These are phyloP conservation scores for Geosmithia putterillii DNA, from an alignment of 2,329 filamentous ascomycete species.

Conservation along the genomic window DNA sequence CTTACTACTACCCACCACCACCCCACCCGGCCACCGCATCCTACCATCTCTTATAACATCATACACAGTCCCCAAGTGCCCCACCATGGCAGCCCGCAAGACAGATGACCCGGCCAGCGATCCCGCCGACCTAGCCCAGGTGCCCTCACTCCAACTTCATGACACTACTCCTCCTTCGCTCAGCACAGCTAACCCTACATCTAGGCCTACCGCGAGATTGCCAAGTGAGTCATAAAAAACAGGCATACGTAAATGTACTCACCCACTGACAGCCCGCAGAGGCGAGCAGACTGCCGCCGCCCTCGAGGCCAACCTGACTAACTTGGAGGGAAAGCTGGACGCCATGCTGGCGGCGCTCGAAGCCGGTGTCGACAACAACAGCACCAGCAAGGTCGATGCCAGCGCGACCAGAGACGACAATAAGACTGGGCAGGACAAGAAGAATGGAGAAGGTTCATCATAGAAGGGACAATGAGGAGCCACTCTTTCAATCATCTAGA, in stretches of 20 bases:
- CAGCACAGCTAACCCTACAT: slow-evolving; percentile 4
- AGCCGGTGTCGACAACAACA: slow-evolving; percentile 3
- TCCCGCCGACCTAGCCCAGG: background rate
- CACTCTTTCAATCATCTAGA: too few species aligned
- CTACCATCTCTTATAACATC: too few species aligned
- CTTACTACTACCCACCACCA: too few species aligned
- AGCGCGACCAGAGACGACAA: background rate
- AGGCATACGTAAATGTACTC: too few species aligned
- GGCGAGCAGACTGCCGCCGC: slow-evolving; percentile 41
- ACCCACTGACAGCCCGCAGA: too few species aligned
- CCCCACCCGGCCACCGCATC: too few species aligned
- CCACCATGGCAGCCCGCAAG: background rate
- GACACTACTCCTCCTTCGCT: background rate
- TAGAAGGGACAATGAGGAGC: too few species aligned
- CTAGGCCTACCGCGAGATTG: slow-evolving; percentile 23
- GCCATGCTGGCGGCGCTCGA: slow-evolving; percentile 38
- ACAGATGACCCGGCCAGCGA: background rate
- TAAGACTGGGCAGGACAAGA: background rate
- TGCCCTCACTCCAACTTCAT: background rate
- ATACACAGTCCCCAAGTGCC: background rate
- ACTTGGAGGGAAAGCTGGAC: slow-evolving; percentile 42
- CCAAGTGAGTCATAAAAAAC: too few species aligned
- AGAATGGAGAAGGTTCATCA: background rate
- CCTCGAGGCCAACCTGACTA: slow-evolving; percentile 39
- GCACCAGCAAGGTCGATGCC: background rate